Conservation (phyloP, 495 filamentous ascomycete genomes). For the Chaetomium cochliodes region DNA sequence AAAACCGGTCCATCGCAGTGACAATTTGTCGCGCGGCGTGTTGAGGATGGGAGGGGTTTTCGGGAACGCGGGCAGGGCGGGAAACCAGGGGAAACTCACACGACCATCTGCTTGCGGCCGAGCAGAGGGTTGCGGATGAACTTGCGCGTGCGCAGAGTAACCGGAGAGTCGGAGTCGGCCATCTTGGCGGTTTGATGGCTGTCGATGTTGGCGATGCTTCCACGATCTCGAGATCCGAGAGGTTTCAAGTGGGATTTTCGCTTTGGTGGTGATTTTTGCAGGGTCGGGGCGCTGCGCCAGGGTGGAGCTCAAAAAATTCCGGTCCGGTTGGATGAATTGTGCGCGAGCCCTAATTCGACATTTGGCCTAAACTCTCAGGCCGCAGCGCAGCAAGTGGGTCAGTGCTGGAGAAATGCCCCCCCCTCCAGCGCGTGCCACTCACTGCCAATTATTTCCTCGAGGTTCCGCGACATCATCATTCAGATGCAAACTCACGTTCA, state of each 20-base stretch:
- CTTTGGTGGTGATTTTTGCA: slow-evolving; percentile 33
- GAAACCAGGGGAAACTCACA: slow-evolving; percentile 66
- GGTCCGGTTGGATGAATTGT: slow-evolving; percentile 29
- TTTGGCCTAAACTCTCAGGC: slow-evolving; percentile 26
- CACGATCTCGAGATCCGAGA: slow-evolving; percentile 29
- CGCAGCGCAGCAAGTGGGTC: not conserved
- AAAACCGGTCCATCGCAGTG: not conserved
- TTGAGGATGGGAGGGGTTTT: slow-evolving; percentile 6
- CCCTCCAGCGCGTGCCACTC: not conserved
- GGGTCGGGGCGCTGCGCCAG: slow-evolving; percentile 21
- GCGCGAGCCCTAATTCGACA: slow-evolving; percentile 35
- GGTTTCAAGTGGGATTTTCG: slow-evolving; percentile 33
- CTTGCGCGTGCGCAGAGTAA: slow-evolving; percentile 99
- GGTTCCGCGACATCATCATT: not conserved
- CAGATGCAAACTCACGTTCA: not conserved
- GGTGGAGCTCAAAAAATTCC: slow-evolving; percentile 36
- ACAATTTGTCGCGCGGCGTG: slow-evolving; percentile 15
- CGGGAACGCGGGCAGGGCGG: slow-evolving; percentile 9
- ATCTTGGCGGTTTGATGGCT: slow-evolving; percentile 52
- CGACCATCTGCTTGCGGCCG: slow-evolving; percentile 99
- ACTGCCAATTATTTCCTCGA: not conserved
- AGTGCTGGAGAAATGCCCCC: not conserved
- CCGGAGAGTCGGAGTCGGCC: slow-evolving; percentile 79
- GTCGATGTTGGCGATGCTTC: slow-evolving; percentile 32
- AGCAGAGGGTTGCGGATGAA: slow-evolving; percentile 99